Evolutionary conservation across 805 yeast genomes (phyloP).

Genomic region (Blastobotrys chiropterorum): DNA sequence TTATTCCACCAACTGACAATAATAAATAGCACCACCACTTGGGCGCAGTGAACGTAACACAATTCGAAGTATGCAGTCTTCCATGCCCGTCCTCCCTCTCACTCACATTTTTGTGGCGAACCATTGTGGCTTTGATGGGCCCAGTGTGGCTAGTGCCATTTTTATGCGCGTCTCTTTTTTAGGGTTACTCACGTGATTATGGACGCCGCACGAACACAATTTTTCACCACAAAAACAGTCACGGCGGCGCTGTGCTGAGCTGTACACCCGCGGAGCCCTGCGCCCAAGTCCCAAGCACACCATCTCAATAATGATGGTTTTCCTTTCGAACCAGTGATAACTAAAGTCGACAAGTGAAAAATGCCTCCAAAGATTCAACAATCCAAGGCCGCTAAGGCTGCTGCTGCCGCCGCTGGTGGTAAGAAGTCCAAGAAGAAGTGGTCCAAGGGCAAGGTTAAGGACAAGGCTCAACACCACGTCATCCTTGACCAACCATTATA

Average conservation of each 20-base stretch:
- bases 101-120: too few relatives aligned
- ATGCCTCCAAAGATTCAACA: slow-evolving; percentile 99
- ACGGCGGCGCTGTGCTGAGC: too few relatives aligned
- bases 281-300: background rate
- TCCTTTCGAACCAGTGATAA: background rate
- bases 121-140: too few relatives aligned
- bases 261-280: too few relatives aligned
- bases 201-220: background rate
- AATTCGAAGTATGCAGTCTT: too few relatives aligned
- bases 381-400: slow-evolving; percentile 99
- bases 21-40: too few relatives aligned
- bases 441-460: slow-evolving; percentile 99
- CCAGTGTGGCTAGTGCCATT: background rate
- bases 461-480: slow-evolving; percentile 98
- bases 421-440: slow-evolving; percentile 99
- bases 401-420: slow-evolving; percentile 99
- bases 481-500: slow-evolving; percentile 96
- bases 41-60: too few relatives aligned
- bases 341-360: slow-evolving; percentile 30
- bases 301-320: background rate
- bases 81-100: too few relatives aligned
- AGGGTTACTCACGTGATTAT: background rate
- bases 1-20: too few relatives aligned
- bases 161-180: too few relatives aligned
- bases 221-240: background rate